Evolutionary conservation across 306 rosid species (phyloP).

Genomic region (Casuarina glauca): DNA sequence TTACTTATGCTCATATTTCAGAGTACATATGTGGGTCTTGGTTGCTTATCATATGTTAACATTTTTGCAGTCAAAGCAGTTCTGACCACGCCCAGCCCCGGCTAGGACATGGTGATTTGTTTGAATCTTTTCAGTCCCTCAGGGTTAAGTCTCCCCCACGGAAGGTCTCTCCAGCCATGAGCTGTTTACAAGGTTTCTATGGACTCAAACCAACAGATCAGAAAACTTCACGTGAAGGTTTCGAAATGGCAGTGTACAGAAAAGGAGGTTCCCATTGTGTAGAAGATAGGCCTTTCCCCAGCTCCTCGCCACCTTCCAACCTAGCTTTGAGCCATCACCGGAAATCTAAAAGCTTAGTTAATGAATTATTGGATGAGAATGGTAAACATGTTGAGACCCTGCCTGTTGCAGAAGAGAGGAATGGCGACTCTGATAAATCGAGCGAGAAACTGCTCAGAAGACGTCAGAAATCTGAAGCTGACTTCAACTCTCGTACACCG

Average conservation of each 20-base stretch:
- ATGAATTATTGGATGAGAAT: slow-evolving; percentile 54
- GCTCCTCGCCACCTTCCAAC: slow-evolving; percentile 20
- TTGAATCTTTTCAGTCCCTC: slow-evolving; percentile 64
- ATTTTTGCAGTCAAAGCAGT: slow-evolving; percentile 41
- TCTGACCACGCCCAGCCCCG: slow-evolving; percentile 37
- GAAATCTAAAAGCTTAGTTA: slow-evolving; percentile 66
- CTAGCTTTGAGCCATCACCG: slow-evolving; percentile 39
- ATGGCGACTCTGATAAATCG: slow-evolving; percentile 42
- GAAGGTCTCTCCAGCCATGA: slow-evolving; percentile 67
- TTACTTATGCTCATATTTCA: background rate
- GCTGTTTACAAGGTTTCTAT: slow-evolving; percentile 74
- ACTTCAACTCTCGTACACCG: slow-evolving; percentile 48
- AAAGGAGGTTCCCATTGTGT: slow-evolving; percentile 35
- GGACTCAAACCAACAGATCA: slow-evolving; percentile 53
- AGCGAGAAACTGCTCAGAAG: slow-evolving; percentile 53
- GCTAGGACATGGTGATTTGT: slow-evolving; percentile 37
- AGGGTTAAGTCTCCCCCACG: slow-evolving; percentile 42
- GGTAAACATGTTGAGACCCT: slow-evolving; percentile 29
- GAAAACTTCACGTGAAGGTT: slow-evolving; percentile 34
- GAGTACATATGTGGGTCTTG: slow-evolving; percentile 9
- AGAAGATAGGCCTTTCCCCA: slow-evolving; percentile 38
- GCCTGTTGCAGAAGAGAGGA: slow-evolving; percentile 31
- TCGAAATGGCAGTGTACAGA: slow-evolving; percentile 37
- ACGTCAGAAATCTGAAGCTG: slow-evolving; percentile 72
- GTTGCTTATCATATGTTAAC: slow-evolving; percentile 18